Conservation (phyloP, 768 basidiomycete species). For the Leucocoprinus birnbaumii region DNA sequence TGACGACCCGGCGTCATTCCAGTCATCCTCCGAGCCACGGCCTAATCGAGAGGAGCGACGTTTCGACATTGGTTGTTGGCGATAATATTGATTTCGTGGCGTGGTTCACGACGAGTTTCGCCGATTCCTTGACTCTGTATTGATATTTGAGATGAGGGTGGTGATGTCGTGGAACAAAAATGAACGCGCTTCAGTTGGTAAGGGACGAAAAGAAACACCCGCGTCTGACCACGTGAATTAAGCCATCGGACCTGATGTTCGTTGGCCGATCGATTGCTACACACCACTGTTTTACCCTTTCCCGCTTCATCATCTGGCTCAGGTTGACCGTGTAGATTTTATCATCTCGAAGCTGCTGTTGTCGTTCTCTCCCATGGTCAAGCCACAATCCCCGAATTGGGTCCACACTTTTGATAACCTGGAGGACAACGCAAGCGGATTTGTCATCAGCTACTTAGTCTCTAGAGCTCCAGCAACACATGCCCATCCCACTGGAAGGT, state of each 20-base stretch:
- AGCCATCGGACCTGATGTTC: neutral
- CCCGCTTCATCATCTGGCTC: too few species aligned
- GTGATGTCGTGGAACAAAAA: neutral
- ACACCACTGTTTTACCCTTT: too few species aligned
- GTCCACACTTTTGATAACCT: neutral
- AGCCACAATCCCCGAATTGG: slow-evolving; percentile 1
- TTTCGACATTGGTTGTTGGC: slow-evolving; percentile 18
- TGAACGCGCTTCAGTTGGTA: neutral
- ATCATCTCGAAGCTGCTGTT: neutral
- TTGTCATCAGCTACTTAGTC: too few species aligned
- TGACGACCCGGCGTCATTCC: slow-evolving; percentile 13
- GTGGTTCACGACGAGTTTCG: too few species aligned
- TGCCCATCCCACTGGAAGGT: too few species aligned
- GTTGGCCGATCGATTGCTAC: too few species aligned
- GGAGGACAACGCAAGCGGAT: too few species aligned
- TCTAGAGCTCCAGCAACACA: too few species aligned
- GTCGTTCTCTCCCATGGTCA: neutral
- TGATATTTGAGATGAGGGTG: neutral
- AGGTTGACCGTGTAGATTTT: neutral
- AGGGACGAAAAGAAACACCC: neutral
- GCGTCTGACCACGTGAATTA: neutral
- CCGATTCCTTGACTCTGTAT: neutral
- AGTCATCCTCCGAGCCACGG: slow-evolving; percentile 19
- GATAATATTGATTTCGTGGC: neutral
- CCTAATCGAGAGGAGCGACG: slow-evolving; percentile 16